phyloP scores from a whole-genome alignment of 306 rosid species.

The Acacia melanoxylon region DNA sequence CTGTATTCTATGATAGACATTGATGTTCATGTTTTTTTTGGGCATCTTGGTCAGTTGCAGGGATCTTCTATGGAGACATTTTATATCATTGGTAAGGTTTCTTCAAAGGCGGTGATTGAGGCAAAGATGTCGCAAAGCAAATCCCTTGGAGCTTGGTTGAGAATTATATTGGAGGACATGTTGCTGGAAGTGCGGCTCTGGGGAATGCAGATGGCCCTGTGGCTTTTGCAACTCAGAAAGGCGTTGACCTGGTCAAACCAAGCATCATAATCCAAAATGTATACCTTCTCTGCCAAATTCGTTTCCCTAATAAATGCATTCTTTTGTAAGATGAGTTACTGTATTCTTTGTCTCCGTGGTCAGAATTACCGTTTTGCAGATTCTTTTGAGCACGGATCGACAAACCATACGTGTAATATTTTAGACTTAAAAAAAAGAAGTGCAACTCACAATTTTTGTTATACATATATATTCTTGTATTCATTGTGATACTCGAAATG shows the following conservation, averaged over 20 bases:
- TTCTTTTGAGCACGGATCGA: constrained; percentile 34
- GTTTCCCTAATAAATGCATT: constrained; percentile 24
- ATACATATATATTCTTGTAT: not conserved
- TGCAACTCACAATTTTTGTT: constrained; percentile 4
- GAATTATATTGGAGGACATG: constrained; percentile 54
- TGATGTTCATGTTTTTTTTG: not conserved
- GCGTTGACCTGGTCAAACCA: constrained; percentile 49
- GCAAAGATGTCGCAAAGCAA: constrained; percentile 61
- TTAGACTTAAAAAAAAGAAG: not conserved
- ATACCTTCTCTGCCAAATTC: constrained; percentile 10
- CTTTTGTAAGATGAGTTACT: constrained; percentile 33
- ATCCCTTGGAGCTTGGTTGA: constrained; percentile 59
- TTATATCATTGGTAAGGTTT: constrained; percentile 80
- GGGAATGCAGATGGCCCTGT: constrained; percentile 67
- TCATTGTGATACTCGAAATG: constrained; percentile 2
- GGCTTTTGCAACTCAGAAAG: constrained; percentile 71
- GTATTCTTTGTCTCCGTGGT: constrained; percentile 55
- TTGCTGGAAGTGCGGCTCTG: constrained; percentile 70
- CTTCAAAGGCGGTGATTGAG: constrained; percentile 84
- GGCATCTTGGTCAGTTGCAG: constrained; percentile 59
- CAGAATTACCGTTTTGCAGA: constrained; percentile 26
- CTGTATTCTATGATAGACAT: not conserved
- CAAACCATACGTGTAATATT: not conserved
- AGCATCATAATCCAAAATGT: constrained; percentile 12
- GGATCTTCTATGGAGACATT: constrained; percentile 86